Evolutionary conservation across 305 asterid genomes (phyloP).

Genomic region (Nicotiana rustica): DNA sequence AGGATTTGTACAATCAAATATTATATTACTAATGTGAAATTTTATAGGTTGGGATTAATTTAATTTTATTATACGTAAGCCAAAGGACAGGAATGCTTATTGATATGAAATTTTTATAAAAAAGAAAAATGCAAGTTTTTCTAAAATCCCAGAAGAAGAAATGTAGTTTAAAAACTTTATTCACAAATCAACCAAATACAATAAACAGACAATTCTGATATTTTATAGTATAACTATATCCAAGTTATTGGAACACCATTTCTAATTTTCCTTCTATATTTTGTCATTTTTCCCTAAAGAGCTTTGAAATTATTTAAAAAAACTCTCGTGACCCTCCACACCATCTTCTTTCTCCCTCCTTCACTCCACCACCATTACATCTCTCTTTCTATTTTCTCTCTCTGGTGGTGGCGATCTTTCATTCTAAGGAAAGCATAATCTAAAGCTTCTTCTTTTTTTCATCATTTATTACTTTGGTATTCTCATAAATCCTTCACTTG

Average conservation of each 20-base stretch:
- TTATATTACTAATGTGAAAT: too few relatives aligned
- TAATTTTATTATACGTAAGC: too few relatives aligned
- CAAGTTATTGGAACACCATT: not conserved
- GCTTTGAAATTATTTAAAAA: slow-evolving; percentile 49
- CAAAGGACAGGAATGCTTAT: too few relatives aligned
- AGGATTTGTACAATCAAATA: too few relatives aligned
- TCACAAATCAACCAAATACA: not conserved
- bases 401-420: slow-evolving; percentile 45
- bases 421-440: slow-evolving; percentile 35
- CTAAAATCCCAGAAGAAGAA: too few relatives aligned
- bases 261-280: not conserved
- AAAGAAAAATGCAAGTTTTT: too few relatives aligned
- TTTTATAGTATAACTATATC: not conserved
- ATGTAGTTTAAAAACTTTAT: too few relatives aligned
- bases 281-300: not conserved
- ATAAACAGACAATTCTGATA: not conserved
- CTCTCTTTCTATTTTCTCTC: slow-evolving; percentile 43
- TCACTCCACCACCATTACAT: slow-evolving; percentile 46
- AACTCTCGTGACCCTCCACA: slow-evolving; percentile 68
- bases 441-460: not conserved
- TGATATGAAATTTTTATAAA: too few relatives aligned
- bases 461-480: slow-evolving; percentile 4
- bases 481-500: not conserved
- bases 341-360: slow-evolving; percentile 66
- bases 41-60: too few relatives aligned